phyloP scores from a whole-genome alignment of 768 basidiomycete genomes.

The Amanita polypyramis region DNA sequence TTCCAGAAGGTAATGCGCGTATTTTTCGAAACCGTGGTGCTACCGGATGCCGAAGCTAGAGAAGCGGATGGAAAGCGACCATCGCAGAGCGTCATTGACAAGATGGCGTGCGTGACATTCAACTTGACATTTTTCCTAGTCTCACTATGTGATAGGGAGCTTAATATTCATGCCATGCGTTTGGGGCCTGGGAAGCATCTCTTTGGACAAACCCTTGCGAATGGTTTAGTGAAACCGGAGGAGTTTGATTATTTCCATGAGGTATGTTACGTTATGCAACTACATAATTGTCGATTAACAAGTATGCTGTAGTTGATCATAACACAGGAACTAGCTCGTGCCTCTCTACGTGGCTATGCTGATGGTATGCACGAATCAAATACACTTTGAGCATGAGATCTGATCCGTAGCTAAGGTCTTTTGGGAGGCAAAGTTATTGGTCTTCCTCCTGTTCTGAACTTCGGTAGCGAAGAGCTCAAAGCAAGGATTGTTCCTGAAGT shows the following conservation, averaged over 20 bases:
- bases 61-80: slow-evolving; percentile 87
- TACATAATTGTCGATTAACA: background rate
- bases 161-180: slow-evolving; percentile 84
- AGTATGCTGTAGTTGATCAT: slow-evolving; percentile 47
- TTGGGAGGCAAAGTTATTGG: slow-evolving; percentile 78
- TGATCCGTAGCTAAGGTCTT: slow-evolving; percentile 30
- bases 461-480: slow-evolving; percentile 56
- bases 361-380: slow-evolving; percentile 40
- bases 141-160: slow-evolving; percentile 41
- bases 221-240: slow-evolving; percentile 74
- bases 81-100: slow-evolving; percentile 66
- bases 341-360: slow-evolving; percentile 69
- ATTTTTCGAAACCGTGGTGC: slow-evolving; percentile 57
- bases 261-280: slow-evolving; percentile 19
- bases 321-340: slow-evolving; percentile 72
- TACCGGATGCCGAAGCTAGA: slow-evolving; percentile 46
- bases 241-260: slow-evolving; percentile 90
- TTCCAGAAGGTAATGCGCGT: slow-evolving; percentile 50
- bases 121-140: slow-evolving; percentile 28
- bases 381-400: background rate
- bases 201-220: slow-evolving; percentile 71
- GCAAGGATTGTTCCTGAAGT: slow-evolving; percentile 56
- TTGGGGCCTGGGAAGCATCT: slow-evolving; percentile 93
- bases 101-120: slow-evolving; percentile 65
- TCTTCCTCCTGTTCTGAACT: slow-evolving; percentile 84